These are phyloP conservation scores for Salpingoeca rosetta DNA, from an alignment of 78 protist genomes.

Conservation along the genomic window DNA sequence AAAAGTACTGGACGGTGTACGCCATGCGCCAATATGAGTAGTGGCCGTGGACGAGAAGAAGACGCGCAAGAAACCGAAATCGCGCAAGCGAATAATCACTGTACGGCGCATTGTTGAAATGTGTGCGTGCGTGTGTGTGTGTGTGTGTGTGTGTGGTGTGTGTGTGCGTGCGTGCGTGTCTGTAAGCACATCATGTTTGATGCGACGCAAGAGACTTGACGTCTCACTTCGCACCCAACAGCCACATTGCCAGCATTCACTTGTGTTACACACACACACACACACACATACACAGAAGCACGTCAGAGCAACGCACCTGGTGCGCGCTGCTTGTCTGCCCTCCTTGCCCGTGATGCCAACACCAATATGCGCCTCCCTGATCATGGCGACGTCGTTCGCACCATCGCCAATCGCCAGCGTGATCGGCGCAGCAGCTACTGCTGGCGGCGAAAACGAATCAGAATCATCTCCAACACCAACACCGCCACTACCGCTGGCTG, in stretches of 20 bases:
- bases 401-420: constrained; percentile 85
- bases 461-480: too few species aligned
- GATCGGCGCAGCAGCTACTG: neutral
- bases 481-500: too few species aligned
- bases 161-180: too few species aligned
- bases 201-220: neutral
- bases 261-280: too few species aligned
- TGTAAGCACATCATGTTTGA: too few species aligned
- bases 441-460: constrained; percentile 18
- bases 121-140: too few species aligned
- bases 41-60: constrained; percentile 80
- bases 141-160: too few species aligned
- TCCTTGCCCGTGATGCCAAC: constrained; percentile 82
- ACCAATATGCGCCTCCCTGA: constrained; percentile 74
- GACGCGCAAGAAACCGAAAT: constrained; percentile 41
- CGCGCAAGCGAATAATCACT: neutral
- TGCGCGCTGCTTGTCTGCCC: constrained; percentile 78
- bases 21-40: constrained; percentile 47
- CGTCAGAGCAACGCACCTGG: too few species aligned
- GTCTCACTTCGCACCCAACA: neutral
- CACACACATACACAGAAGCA: too few species aligned
- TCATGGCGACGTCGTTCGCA: constrained; percentile 87
- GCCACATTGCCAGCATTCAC: neutral
- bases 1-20: constrained; percentile 60
- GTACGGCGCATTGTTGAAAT: too few species aligned